phyloP scores from a whole-genome alignment of 805 yeast species.

The Wickerhamomyces queroliae region DNA sequence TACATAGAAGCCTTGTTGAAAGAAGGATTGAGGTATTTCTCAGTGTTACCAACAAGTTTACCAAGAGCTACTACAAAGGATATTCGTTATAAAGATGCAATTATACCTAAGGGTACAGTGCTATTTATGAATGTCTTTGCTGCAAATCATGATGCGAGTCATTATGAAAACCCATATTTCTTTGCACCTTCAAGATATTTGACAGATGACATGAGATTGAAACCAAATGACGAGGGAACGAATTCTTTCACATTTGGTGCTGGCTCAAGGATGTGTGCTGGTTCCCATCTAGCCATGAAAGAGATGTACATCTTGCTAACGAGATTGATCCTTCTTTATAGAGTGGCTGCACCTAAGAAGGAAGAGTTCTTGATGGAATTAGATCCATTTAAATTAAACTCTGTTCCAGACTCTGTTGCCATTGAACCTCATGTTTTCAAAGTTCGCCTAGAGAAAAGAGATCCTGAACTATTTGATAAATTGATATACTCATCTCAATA shows the following conservation, averaged over 20 bases:
- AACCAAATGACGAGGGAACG: conserved; percentile 6
- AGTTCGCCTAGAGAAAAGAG: conserved; percentile 28
- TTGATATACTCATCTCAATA: not conserved
- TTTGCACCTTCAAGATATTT: conserved; percentile 54
- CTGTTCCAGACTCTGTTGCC: conserved; percentile 51
- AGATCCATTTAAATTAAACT: conserved; percentile 47
- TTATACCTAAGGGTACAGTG: conserved; percentile 51
- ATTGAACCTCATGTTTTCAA: conserved; percentile 49
- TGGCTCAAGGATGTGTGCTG: conserved; percentile 72
- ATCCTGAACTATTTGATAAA: conserved; percentile 11
- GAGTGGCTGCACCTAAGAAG: conserved; percentile 37
- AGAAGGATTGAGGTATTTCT: conserved; percentile 56
- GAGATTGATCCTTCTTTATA: conserved; percentile 46
- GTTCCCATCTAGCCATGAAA: conserved; percentile 54
- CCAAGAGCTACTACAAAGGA: conserved; percentile 56
- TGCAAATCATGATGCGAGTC: conserved; percentile 55
- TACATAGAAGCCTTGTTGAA: conserved; percentile 53
- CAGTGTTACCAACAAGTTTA: conserved; percentile 62
- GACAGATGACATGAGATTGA: conserved; percentile 19
- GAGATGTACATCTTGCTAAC: conserved; percentile 57
- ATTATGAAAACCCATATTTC: conserved; percentile 36
- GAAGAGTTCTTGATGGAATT: conserved; percentile 29
- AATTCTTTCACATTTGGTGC: conserved; percentile 55
- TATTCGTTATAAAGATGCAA: conserved; percentile 32
- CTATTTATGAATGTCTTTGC: conserved; percentile 65